Evolutionary conservation across 139 green algal species (phyloP), one percentile per base, ranked within the genome.

Genomic region (Micractinium sp.): DNA sequence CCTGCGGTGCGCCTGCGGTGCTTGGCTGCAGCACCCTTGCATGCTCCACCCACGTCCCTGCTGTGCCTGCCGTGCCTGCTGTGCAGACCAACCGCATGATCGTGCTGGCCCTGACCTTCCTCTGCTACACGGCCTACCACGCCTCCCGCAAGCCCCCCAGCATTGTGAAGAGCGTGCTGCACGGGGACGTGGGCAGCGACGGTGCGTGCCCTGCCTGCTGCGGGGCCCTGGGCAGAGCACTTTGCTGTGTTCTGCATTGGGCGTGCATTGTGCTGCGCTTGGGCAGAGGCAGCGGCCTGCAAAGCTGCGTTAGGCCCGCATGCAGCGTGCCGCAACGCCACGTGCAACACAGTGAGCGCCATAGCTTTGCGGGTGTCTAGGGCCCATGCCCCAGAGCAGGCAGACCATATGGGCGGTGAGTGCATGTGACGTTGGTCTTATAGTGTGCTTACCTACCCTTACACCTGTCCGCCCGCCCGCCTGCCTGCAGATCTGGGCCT

Each of bases 51-150:
- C 4, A 7, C 61, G 1, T 33, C 12, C 38, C 9, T 33, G 63
- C 31, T 33, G 29, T 29, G 22, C 27, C 69, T 76, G 25, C 31
- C 53, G 29, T 33, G 19, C 38, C 23, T 36, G 20, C 27, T 15
- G 19, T 91, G 84, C 85, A 91, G 74, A 85, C 89, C 60, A 93
- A 94, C 83, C 81, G 90, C 47, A 56, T 86, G 25, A 88, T 97
- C 88, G 97, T 97, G n/a, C 93, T 99, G 2, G 56, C 95, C 0
- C 78, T 99, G 3, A 99, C 97, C 0, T 99, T 99, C 90, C 63
- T 98, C 19, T 95, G 94, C 78, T 99, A 99, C 91, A 91, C 92
- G 27, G 91, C 93, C n/a, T 99, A 97, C 85, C 97, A 99, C 91
- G 96, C 96, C 41, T 95, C 95, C 0, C 93, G 97, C 27, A 99